Evolutionary conservation across 331 rosid species (phyloP).

Genomic region (Pyracantha coccinea): DNA sequence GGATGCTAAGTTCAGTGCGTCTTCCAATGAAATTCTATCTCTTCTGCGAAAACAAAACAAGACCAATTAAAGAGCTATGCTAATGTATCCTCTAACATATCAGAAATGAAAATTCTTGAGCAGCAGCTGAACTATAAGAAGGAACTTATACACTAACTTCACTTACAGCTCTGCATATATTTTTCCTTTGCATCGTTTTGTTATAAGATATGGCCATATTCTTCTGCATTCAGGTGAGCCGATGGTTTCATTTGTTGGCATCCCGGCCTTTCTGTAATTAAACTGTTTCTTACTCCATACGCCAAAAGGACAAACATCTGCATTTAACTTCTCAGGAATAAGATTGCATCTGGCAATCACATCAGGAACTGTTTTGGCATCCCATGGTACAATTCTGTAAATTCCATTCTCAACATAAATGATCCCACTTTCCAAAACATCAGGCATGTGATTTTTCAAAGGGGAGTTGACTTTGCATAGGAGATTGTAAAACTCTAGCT

Average conservation of each 20-base stretch:
- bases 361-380: slow-evolving; percentile 65
- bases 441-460: slow-evolving; percentile 59
- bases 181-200: slow-evolving; percentile 70
- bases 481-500: slow-evolving; percentile 73
- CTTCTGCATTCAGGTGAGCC: slow-evolving; percentile 26
- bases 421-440: slow-evolving; percentile 66
- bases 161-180: slow-evolving; percentile 84
- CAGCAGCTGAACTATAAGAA: slow-evolving; percentile 1
- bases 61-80: slow-evolving; percentile 7
- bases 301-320: slow-evolving; percentile 58
- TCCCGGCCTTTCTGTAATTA: slow-evolving; percentile 59
- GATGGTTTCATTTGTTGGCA: slow-evolving; percentile 14
- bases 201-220: slow-evolving; percentile 86
- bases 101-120: slow-evolving; percentile 9
- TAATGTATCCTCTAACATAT: slow-evolving; percentile 1
- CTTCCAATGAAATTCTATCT: slow-evolving; percentile 55
- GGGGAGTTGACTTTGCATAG: slow-evolving; percentile 58
- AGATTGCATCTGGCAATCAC: slow-evolving; percentile 49
- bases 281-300: slow-evolving; percentile 66
- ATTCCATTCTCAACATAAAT: slow-evolving; percentile 62
- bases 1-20: slow-evolving; percentile 58
- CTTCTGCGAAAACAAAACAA: slow-evolving; percentile 51
- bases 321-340: slow-evolving; percentile 24
- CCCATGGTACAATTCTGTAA: slow-evolving; percentile 62
- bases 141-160: slow-evolving; percentile 2